Percentiles rank a stretch among this genome's conserved stretches.
Conservation (phyloP, 1,284 basidiomycete species). For the Ustilago trichophora region DNA sequence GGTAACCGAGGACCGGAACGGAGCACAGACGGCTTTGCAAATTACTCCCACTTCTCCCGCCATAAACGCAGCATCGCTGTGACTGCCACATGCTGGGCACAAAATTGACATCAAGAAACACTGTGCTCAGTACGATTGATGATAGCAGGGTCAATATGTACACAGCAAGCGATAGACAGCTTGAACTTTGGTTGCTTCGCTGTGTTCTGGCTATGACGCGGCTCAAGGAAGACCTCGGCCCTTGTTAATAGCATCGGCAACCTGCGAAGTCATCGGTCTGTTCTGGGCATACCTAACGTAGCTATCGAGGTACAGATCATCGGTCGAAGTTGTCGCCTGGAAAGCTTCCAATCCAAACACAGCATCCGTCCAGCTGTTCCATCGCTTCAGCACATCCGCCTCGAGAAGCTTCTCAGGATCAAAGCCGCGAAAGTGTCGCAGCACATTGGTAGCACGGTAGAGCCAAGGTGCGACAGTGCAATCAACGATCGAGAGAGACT, state of each 20-base stretch:
- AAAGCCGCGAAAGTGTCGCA: constrained; percentile 77
- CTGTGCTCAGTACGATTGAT: too few species aligned
- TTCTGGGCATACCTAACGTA: constrained; percentile 69
- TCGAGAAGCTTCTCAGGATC: constrained; percentile 67
- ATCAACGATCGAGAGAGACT: constrained; percentile 75
- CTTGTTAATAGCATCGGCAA: constrained; percentile 57
- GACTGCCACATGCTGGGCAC: too few species aligned
- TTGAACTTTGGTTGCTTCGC: too few species aligned
- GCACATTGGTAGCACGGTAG: constrained; percentile 74
- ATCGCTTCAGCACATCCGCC: constrained; percentile 70
- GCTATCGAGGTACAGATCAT: constrained; percentile 78
- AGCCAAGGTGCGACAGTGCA: constrained; percentile 81
- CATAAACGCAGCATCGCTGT: too few species aligned
- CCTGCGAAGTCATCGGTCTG: constrained; percentile 54
- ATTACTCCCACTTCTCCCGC: too few species aligned
- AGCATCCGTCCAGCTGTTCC: constrained; percentile 72
- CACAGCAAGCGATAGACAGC: too few species aligned
- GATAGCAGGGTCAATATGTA: too few species aligned
- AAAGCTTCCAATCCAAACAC: constrained; percentile 75
- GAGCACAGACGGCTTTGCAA: too few species aligned
- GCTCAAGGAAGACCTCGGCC: constrained; percentile 40
- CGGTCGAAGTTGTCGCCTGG: constrained; percentile 76
- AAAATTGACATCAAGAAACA: too few species aligned
- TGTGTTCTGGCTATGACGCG: too few species aligned
- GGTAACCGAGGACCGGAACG: too few species aligned